A percentile compares a stretch with the other conserved stretches of the same genome.
phyloP scores from a whole-genome alignment of 1,284 basidiomycete genomes.

The Porogramme epimiltina region DNA sequence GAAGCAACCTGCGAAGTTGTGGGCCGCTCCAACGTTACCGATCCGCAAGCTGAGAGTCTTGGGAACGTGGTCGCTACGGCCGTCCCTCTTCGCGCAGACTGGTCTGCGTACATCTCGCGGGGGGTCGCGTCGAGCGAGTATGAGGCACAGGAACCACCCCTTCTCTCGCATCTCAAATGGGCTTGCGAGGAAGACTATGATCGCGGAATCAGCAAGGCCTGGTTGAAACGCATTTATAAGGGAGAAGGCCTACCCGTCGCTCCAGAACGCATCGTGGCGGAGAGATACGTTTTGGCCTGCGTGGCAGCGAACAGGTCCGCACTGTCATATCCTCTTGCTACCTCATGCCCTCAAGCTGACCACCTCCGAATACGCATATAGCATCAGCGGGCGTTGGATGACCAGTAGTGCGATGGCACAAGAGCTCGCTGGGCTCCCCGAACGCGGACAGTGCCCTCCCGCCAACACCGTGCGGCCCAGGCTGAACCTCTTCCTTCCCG shows the following conservation, averaged over 20 bases:
- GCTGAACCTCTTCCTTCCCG: conserved; percentile 63
- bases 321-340: background rate
- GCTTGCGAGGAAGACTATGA: conserved; percentile 69
- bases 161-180: conserved; percentile 52
- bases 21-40: conserved; percentile 34
- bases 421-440: conserved; percentile 55
- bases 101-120: conserved; percentile 56
- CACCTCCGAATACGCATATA: too few relatives aligned
- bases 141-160: background rate
- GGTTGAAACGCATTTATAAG: conserved; percentile 46
- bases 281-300: conserved; percentile 65
- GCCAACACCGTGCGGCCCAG: conserved; percentile 18
- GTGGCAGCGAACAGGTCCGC: conserved; percentile 66
- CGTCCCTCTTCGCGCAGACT: conserved; percentile 54
- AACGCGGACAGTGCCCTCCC: conserved; percentile 17
- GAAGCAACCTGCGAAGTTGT: conserved; percentile 73
- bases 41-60: background rate
- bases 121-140: conserved; percentile 17
- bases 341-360: too few relatives aligned
- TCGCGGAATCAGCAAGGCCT: conserved; percentile 64
- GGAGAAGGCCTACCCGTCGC: conserved; percentile 25
- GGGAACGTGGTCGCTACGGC: background rate
- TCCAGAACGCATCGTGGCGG: conserved; percentile 51
- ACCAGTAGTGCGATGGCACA: conserved; percentile 64
- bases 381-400: conserved; percentile 69